These are phyloP conservation scores for Citrus inodora DNA, from an alignment of 345 rosid species.

Conservation along the genomic window DNA sequence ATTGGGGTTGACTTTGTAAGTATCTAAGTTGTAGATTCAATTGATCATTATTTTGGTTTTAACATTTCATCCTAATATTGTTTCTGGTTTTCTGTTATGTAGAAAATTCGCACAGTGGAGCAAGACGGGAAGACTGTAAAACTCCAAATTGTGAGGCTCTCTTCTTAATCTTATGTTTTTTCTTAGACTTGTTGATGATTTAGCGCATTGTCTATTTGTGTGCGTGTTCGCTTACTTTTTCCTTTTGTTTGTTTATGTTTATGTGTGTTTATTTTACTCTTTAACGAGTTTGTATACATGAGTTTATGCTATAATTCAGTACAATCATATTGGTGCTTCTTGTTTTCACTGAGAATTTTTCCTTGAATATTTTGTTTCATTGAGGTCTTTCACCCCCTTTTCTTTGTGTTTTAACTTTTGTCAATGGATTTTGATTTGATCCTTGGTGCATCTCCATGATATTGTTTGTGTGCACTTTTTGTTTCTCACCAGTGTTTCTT, in stretches of 20 bases:
- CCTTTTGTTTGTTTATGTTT: background rate
- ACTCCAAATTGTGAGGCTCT: slow-evolving; percentile 59
- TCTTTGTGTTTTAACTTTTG: background rate
- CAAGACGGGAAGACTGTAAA: slow-evolving; percentile 86
- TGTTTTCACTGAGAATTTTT: background rate
- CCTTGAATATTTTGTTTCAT: background rate
- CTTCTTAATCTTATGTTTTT: background rate
- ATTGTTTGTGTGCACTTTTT: background rate
- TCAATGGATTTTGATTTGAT: background rate
- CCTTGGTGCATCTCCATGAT: background rate
- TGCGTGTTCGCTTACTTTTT: background rate
- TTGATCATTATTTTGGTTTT: background rate
- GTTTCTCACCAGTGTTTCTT: background rate
- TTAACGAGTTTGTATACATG: background rate
- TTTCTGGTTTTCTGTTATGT: slow-evolving; percentile 7
- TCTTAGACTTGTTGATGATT: background rate
- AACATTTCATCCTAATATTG: background rate
- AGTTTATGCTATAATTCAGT: background rate
- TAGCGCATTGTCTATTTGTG: background rate
- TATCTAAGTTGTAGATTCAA: background rate
- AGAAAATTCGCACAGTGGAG: slow-evolving; percentile 95
- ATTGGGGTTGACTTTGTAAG: slow-evolving; percentile 95
- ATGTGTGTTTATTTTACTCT: background rate
- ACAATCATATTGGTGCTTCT: background rate
- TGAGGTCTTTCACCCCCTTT: background rate